Evolutionary conservation across 768 basidiomycete genomes (phyloP).

Genomic region (Russula ochroleuca): DNA sequence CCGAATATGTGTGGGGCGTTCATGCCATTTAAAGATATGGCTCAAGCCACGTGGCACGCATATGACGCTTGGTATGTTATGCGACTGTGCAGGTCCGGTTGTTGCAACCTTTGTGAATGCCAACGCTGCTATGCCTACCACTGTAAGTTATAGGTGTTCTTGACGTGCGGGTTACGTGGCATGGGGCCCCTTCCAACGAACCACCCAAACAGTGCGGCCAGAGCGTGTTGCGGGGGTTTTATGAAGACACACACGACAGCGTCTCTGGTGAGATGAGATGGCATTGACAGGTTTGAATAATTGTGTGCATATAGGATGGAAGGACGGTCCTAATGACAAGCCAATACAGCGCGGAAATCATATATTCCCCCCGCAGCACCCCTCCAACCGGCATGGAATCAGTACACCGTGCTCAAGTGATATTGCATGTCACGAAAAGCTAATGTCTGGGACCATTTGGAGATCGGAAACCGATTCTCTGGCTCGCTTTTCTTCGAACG

Average conservation of each 20-base stretch:
- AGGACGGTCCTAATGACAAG: neutral
- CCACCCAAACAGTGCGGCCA: neutral
- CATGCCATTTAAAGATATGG: neutral
- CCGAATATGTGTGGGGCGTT: neutral
- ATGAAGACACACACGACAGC: neutral
- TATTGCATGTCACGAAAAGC: neutral
- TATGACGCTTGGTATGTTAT: no score
- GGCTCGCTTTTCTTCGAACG: no score
- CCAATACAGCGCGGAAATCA: neutral
- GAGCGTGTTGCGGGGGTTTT: neutral
- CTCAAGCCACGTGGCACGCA: neutral
- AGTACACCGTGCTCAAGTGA: neutral
- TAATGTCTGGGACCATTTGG: neutral
- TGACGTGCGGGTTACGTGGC: neutral
- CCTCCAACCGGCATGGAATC: neutral
- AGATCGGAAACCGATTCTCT: neutral
- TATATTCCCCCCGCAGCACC: neutral
- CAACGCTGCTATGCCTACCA: neutral
- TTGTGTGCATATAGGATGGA: neutral
- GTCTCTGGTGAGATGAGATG: slow-evolving; percentile 11
- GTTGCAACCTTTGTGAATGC: neutral
- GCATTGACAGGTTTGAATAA: neutral
- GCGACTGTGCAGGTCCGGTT: neutral
- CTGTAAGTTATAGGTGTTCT: neutral
- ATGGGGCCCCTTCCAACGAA: neutral